Evolutionary conservation across 805 yeast species (phyloP), one percentile per base, ranked within the genome.

Genomic region (Candida multigemmis): DNA sequence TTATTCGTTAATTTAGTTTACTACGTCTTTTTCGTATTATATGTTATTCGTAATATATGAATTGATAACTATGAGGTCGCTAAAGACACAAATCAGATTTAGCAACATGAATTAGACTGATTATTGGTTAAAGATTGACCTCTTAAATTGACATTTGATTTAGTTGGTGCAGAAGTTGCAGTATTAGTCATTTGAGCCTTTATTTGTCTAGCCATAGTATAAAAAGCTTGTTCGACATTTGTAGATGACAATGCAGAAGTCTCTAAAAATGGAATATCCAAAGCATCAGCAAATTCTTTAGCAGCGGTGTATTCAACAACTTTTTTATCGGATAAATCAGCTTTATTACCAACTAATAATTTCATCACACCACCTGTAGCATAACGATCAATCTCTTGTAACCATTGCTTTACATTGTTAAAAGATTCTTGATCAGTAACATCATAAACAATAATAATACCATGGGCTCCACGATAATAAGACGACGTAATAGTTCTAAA

Each of bases 311-410:
- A 85, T 49, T 91, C 97, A 31, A 91, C 98, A 30, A 85, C 87
- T 65, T 87, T 83, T 68, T 87, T 85, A 51, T 86, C 96, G 27
- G 80, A 70, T 55, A 91, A 68, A 61, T 89, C 98, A 33, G 94
- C 86, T 67, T 89, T 89, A 67, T 89, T 89, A 46, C 98, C 98
- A 26, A 89, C 97, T 40, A 89, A 69, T 52, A 89, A 68, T 65
- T 89, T 89, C 78, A 84, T 81, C 24, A 89, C 97, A 22, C 96
- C 96, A 36, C 94, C 93, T 12, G 96, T 89, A 28, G 97, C 98
- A 59, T 87, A 89, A 48, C 97, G 78, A 62, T 89, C 98, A 50
- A 89, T 91, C 60, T 89, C 98, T 64, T 87, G 96, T 57, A 89
- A 69, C 98, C 98, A 89, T 63, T 86, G 95, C 63, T 86, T 87